Percentiles rank a stretch among this genome's conserved stretches.
Evolutionary conservation across 345 rosid species (phyloP).

Genomic region (Triadica sebifera): DNA sequence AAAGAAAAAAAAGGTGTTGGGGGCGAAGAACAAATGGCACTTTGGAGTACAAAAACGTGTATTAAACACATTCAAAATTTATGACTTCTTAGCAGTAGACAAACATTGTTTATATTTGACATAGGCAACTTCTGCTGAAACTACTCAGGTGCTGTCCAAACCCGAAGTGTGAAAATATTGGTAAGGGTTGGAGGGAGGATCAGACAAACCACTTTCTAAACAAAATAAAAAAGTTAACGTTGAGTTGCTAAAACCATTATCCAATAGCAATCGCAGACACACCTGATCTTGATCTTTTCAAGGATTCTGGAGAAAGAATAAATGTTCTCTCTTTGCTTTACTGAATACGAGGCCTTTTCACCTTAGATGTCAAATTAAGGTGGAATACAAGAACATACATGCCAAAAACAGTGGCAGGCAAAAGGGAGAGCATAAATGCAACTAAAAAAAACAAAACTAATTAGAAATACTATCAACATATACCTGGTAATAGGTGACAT

Average conservation of each 20-base stretch:
- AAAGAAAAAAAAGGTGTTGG: not conserved
- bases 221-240: not conserved
- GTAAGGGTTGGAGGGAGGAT: not conserved
- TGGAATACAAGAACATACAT: conserved; percentile 5
- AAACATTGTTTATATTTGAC: not conserved
- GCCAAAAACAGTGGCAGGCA: not conserved
- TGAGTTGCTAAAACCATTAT: not conserved
- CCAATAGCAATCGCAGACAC: conserved; percentile 13
- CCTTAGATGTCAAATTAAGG: conserved; percentile 27
- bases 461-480: not conserved
- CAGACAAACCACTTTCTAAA: not conserved
- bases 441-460: not conserved
- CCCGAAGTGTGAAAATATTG: not conserved
- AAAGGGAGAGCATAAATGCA: not conserved
- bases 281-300: conserved; percentile 63
- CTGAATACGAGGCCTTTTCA: conserved; percentile 21
- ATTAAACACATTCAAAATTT: not conserved
- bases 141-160: not conserved
- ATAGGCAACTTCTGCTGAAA: not conserved
- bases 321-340: conserved; percentile 14
- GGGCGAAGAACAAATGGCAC: not conserved
- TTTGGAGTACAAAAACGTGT: not conserved
- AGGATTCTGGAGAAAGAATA: conserved; percentile 40
- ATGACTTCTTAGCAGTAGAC: not conserved
- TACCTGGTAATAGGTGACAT: not conserved